These are phyloP conservation scores for Zoysia japonica DNA, from an alignment of 176 grass and related monocot species.

Conservation along the genomic window DNA sequence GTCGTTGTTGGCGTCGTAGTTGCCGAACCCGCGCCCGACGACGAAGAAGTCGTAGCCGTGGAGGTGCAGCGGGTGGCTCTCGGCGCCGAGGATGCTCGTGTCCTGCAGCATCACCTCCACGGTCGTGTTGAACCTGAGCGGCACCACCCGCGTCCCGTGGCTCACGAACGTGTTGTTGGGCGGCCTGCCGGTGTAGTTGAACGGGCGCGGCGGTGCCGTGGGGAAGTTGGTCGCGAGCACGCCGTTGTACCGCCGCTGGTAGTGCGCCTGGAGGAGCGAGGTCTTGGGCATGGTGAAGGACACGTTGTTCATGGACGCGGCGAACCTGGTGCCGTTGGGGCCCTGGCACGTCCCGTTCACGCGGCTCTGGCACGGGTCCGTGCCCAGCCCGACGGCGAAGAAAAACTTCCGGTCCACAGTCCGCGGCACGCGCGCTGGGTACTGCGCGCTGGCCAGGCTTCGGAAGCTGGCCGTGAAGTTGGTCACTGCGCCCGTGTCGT, in stretches of 20 bases:
- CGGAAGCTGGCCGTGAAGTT: conserved; percentile 68
- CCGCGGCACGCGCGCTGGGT: conserved; percentile 62
- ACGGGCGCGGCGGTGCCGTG: conserved; percentile 28
- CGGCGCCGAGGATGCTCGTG: conserved; percentile 58
- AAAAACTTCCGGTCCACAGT: conserved; percentile 55
- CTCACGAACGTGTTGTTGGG: conserved; percentile 65
- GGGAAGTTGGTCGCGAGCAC: conserved; percentile 73
- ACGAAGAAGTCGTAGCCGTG: conserved; percentile 80
- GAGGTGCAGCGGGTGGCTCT: conserved; percentile 83
- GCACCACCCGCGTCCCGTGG: conserved; percentile 64
- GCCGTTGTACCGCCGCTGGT: conserved; percentile 52
- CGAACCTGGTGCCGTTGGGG: conserved; percentile 67
- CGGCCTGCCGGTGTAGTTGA: conserved; percentile 75
- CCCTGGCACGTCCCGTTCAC: conserved; percentile 71
- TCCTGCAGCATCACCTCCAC: conserved; percentile 86
- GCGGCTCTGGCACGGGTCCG: conserved; percentile 48
- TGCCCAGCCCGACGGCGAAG: conserved; percentile 68
- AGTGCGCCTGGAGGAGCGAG: conserved; percentile 78
- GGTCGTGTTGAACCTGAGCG: conserved; percentile 56
- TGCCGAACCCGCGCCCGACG: conserved; percentile 58
- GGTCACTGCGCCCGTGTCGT: conserved; percentile 60
- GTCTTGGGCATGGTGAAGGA: conserved; percentile 60
- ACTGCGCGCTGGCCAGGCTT: conserved; percentile 62
- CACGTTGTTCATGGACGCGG: conserved; percentile 72
- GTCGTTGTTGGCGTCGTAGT: conserved; percentile 52